Evolutionary conservation across 1,139 yeast species (phyloP), one percentile per base, ranked within the genome.

Genomic region (Saccharomyces hybrid): DNA sequence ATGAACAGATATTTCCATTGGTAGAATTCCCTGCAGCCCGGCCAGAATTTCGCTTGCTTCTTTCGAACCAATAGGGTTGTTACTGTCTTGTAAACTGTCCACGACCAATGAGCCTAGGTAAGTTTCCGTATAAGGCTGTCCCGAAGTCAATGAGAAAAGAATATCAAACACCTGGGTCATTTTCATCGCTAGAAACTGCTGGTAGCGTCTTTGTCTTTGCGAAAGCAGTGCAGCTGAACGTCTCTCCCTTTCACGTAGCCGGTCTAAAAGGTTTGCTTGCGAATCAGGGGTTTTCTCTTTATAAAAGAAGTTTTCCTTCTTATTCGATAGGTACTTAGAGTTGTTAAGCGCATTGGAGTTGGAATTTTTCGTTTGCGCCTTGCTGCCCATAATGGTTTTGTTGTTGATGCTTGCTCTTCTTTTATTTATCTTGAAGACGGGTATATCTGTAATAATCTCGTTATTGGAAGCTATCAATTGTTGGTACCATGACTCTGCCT

Each of bases 101-200:
- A 62, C 65, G 32, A 72, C 62, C 16, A 66, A 56, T 6, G 67
- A 63, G 5, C 66, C 56, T 14, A 73, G 52, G 27, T 67, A 62
- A 2, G 67, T 66, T 3, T 60, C 54, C 0, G 74, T 66, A 50
- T 71, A 71, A 6, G 76, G 73, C 49, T 60, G 61, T 41, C 65
- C 66, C 38, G 67, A 59, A 25, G 65, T 62, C 52, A 72, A 50
- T 2, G 70, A 59, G 6, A 64, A 53, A 3, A 73, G 54, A 8
- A 73, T 66, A 11, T 69, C 70, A 23, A 70, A 60, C 0, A 71
- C 70, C 48, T 70, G 73, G 2, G 67, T 70, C 47, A 76, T 61
- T 60, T 81, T 82, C 3, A 78, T 75, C 5, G 67, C 61, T 11
- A 82, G 62, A 57, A 73, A 78, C 26, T 65, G 59, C 5, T 73